Conservation (phyloP, 202 grass and related monocot genomes). For the Zizania palustris region DNA sequence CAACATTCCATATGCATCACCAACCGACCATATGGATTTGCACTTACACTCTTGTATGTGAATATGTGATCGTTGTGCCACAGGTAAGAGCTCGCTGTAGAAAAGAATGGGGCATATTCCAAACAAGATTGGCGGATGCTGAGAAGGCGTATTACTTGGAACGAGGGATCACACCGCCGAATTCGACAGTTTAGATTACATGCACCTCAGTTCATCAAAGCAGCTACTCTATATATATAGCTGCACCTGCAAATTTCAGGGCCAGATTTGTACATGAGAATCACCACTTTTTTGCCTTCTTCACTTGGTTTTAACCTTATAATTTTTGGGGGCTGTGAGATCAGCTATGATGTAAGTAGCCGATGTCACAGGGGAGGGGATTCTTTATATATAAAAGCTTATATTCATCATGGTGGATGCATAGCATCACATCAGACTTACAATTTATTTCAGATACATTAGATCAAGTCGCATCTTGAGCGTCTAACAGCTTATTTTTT, state of each 20-base stretch:
- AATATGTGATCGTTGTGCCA: no score
- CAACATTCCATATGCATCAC: not conserved
- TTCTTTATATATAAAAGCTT: not conserved
- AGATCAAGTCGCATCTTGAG: not conserved
- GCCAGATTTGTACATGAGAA: slow-evolving; percentile 52
- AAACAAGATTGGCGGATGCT: slow-evolving; percentile 68
- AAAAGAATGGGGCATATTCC: slow-evolving; percentile 87
- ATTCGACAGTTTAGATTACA: slow-evolving; percentile 51
- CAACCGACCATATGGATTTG: slow-evolving; percentile 9
- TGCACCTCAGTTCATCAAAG: slow-evolving; percentile 16
- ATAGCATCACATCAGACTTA: not conserved
- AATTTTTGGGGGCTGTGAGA: slow-evolving; percentile 29
- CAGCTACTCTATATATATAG: slow-evolving; percentile 35
- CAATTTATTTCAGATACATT: not conserved
- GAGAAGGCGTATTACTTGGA: slow-evolving; percentile 80
- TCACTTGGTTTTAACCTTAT: slow-evolving; percentile 27
- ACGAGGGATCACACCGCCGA: slow-evolving; percentile 61
- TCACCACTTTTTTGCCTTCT: not conserved
- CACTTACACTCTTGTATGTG: slow-evolving; percentile 25
- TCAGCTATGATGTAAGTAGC: slow-evolving; percentile 39
- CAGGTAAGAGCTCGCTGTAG: slow-evolving; percentile 87
- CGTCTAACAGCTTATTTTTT: no score
- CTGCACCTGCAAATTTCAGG: slow-evolving; percentile 24
- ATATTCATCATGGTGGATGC: no score
- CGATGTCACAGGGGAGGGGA: slow-evolving; percentile 1